Percentiles rank a stretch among this genome's conserved stretches.
These are phyloP conservation scores for Solanum paucissectum DNA, from an alignment of 257 asterid species.

Conservation along the genomic window DNA sequence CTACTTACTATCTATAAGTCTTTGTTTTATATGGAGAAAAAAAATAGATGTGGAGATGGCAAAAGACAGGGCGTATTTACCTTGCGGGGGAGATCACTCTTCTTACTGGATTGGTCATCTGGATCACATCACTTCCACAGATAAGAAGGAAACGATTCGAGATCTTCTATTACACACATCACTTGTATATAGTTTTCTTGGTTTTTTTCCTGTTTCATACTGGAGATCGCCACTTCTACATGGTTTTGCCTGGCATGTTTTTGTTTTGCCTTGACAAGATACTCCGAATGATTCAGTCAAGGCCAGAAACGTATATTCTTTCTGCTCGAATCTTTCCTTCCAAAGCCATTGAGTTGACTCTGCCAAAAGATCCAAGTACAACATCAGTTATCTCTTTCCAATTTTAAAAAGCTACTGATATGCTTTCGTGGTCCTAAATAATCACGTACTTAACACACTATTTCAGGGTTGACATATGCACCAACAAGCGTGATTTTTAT, in stretches of 20 bases:
- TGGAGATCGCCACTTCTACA: conserved; percentile 88
- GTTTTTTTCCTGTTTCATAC: conserved; percentile 66
- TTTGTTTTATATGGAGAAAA: background rate
- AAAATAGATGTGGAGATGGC: conserved; percentile 89
- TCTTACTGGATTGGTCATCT: conserved; percentile 37
- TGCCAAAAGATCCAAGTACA: conserved; percentile 79
- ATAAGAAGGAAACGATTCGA: conserved; percentile 59
- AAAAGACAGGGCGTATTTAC: conserved; percentile 61
- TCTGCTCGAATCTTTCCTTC: conserved; percentile 69
- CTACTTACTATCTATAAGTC: background rate
- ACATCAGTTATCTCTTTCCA: background rate
- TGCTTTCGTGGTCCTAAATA: background rate
- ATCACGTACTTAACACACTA: background rate
- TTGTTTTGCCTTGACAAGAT: conserved; percentile 62
- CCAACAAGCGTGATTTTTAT: conserved; percentile 60
- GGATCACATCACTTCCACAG: conserved; percentile 70
- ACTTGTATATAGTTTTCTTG: conserved; percentile 52
- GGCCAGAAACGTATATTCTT: conserved; percentile 57
- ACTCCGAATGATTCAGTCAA: conserved; percentile 54
- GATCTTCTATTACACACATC: conserved; percentile 68
- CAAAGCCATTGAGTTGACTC: conserved; percentile 51
- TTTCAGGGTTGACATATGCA: conserved; percentile 48
- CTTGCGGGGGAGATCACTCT: conserved; percentile 79
- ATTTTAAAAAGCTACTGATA: background rate
- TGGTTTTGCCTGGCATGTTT: conserved; percentile 63